A percentile compares a stretch with the other conserved stretches of the same genome.
Conservation (phyloP, 2,329 filamentous ascomycete genomes). For the Aureobasidium sp. region DNA sequence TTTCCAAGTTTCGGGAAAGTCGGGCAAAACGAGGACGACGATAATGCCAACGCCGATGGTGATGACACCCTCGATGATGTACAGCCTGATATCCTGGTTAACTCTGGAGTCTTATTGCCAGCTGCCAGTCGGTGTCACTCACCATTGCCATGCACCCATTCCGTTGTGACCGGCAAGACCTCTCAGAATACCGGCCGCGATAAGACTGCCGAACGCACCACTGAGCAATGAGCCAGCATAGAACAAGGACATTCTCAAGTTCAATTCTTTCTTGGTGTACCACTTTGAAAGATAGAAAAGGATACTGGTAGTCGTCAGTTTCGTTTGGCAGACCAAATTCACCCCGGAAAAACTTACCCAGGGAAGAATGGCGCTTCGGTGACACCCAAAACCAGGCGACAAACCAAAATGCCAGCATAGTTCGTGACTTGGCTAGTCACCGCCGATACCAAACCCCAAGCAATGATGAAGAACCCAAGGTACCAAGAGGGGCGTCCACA, state of each 20-base stretch:
- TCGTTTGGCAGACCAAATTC: too few species aligned
- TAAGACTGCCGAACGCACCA: constrained; percentile 73
- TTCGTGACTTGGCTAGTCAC: constrained; percentile 32
- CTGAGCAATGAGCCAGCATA: constrained; percentile 76
- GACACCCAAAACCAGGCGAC: constrained; percentile 70
- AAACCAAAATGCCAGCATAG: constrained; percentile 34
- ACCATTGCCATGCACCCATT: constrained; percentile 63
- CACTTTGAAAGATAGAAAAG: constrained; percentile 70
- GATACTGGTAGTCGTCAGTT: neutral
- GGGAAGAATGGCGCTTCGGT: constrained; percentile 74
- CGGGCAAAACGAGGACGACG: constrained; percentile 32
- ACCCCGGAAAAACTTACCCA: constrained; percentile 30
- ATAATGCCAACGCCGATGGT: constrained; percentile 55
- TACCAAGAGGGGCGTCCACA: constrained; percentile 30
- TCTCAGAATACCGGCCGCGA: constrained; percentile 67
- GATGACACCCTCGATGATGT: constrained; percentile 75
- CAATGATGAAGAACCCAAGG: constrained; percentile 30
- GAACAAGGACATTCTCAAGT: constrained; percentile 69
- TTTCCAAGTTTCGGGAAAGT: constrained; percentile 51
- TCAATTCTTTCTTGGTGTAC: constrained; percentile 76
- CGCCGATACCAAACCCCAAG: constrained; percentile 32
- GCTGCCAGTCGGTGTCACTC: neutral
- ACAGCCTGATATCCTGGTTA: constrained; percentile 43
- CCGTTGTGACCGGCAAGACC: constrained; percentile 67
- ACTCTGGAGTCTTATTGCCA: neutral